Base-by-base conservation (phyloP, 2,329 filamentous ascomycete genomes). In the Macrophomina tecta region DNA sequence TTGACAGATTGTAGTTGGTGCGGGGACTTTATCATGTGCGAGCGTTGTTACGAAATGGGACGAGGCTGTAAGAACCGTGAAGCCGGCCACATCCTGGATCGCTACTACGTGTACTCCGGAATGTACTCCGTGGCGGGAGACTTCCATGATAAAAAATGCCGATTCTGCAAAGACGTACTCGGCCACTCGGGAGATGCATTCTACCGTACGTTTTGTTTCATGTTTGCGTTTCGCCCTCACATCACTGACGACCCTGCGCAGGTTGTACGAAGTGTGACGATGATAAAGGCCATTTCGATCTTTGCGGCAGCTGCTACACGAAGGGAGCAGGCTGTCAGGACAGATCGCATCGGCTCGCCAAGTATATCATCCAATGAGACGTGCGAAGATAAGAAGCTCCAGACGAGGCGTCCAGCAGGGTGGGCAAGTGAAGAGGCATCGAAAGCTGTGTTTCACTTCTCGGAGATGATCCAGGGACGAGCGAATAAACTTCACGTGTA, bases 21-120 rank as follows among this genome's bases (percentile, higher is more conserved):
- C 6, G 42, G 30, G 1, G 42, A 49, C 23, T 62, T 62, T 32
- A 40, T 18, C 9, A 62, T 49, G 58, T 62, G 58, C n/a, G 58
- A 49, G 18, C 42, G 42, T 4, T 62, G 58, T 11, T 62, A 62
- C n/a, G 58, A 62, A 36, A 48, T 62, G 42, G 58, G 45, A 5
- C 42, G 45, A 1, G 18, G 28, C 11, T 62, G 58, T n/a, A 49
- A 23, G n/a, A 49, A 49, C 30, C 58, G 32, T 12, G 30, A 38
- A 4, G 58, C 58, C 3, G 45, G 58, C 9, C 58, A 62, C 45
- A n/a, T 62, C 7, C 45, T 62, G 11, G 18, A 49, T 18, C 58
- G 58, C 4, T 62, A 62, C 32, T 49, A 49, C 11, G 58, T 36
- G 30, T 62, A 32, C 5, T 36, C 58, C 12, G 58, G 30, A 16